A percentile compares a stretch with the other conserved stretches of the same genome.
These are phyloP conservation scores for Draba incana DNA, from an alignment of 345 rosid species.

Conservation along the genomic window DNA sequence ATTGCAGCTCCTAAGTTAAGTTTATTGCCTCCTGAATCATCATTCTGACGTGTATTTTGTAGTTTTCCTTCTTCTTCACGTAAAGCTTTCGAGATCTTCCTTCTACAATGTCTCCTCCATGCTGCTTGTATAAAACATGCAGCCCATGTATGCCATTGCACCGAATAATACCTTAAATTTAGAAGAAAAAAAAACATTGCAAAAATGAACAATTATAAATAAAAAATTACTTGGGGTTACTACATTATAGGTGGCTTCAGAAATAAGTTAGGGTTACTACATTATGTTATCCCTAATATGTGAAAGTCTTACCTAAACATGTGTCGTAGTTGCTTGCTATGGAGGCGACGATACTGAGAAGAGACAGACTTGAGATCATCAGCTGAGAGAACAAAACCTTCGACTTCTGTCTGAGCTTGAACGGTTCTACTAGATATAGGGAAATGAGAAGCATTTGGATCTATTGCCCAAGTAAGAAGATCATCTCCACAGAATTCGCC, in stretches of 20 bases:
- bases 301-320: slow-evolving; percentile 28
- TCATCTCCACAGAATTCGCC: slow-evolving; percentile 52
- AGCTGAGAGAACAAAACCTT: slow-evolving; percentile 46
- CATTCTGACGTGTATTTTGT: slow-evolving; percentile 44
- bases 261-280: slow-evolving; percentile 10
- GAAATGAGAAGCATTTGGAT: slow-evolving; percentile 45
- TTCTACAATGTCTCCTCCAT: slow-evolving; percentile 46
- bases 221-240: not conserved
- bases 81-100: slow-evolving; percentile 41
- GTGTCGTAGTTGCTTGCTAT: slow-evolving; percentile 47
- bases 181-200: not conserved
- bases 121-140: slow-evolving; percentile 48
- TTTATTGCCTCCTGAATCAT: slow-evolving; percentile 32
- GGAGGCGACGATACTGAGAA: slow-evolving; percentile 41
- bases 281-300: too few relatives aligned
- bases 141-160: slow-evolving; percentile 48
- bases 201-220: not conserved
- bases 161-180: slow-evolving; percentile 42
- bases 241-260: not conserved
- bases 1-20: slow-evolving; percentile 56
- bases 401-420: slow-evolving; percentile 44
- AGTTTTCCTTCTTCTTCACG: slow-evolving; percentile 43
- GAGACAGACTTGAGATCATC: slow-evolving; percentile 47
- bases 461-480: slow-evolving; percentile 54
- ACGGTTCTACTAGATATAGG: slow-evolving; percentile 47